Conservation (phyloP, 306 rosid species). For the Dicorynia guianensis region DNA sequence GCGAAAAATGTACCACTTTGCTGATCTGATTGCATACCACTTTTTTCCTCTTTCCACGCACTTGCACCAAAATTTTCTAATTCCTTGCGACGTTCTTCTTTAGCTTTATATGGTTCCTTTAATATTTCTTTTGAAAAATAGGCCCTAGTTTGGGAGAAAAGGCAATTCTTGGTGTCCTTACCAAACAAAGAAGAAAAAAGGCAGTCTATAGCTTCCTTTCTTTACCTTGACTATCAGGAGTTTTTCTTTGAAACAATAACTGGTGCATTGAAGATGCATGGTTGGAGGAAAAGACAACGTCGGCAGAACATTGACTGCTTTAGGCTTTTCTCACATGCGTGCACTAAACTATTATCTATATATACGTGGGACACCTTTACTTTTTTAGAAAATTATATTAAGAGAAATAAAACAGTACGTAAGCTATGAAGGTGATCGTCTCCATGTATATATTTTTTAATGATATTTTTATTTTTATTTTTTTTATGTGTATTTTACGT, state of each 20-base stretch:
- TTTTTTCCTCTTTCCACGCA: slow-evolving; percentile 43
- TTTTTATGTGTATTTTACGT: too few species aligned
- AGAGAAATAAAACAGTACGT: too few species aligned
- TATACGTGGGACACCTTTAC: too few species aligned
- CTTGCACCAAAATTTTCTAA: slow-evolving; percentile 49
- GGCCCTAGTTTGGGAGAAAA: slow-evolving; percentile 17
- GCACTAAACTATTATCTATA: neutral
- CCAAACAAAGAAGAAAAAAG: slow-evolving; percentile 45
- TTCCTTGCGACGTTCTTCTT: slow-evolving; percentile 53
- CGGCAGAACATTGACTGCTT: slow-evolving; percentile 57
- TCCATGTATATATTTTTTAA: too few species aligned
- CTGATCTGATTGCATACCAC: slow-evolving; percentile 11
- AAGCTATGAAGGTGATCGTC: too few species aligned
- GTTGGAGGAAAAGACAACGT: slow-evolving; percentile 35
- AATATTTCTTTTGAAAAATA: slow-evolving; percentile 53
- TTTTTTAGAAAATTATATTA: too few species aligned
- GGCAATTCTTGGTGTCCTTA: slow-evolving; percentile 34
- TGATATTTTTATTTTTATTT: too few species aligned
- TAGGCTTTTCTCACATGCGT: slow-evolving; percentile 13
- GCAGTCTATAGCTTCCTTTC: slow-evolving; percentile 49
- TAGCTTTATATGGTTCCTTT: slow-evolving; percentile 10
- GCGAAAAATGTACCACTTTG: neutral
- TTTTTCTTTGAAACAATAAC: slow-evolving; percentile 51
- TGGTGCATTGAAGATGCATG: slow-evolving; percentile 39
- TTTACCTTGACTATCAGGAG: slow-evolving; percentile 61